phyloP scores from a whole-genome alignment of 2,329 filamentous ascomycete species.

The Paraphoma chrysanthemicola region DNA sequence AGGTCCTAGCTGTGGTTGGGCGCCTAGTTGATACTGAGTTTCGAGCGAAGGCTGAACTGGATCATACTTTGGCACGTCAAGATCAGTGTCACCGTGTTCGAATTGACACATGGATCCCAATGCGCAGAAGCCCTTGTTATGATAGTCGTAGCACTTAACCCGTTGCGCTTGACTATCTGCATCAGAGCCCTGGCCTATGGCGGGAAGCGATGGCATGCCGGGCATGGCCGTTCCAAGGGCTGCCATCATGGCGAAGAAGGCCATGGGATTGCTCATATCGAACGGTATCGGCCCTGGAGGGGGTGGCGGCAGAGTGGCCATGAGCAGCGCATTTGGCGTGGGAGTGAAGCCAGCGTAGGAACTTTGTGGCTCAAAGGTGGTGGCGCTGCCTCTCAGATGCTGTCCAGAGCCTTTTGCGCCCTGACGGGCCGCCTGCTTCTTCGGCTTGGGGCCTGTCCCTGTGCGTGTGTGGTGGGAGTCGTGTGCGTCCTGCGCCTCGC shows the following conservation, averaged over 20 bases:
- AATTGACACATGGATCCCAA: slow-evolving; percentile 71
- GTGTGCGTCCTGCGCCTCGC: slow-evolving; percentile 47
- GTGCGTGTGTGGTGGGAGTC: slow-evolving; percentile 48
- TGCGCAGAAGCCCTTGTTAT: slow-evolving; percentile 75
- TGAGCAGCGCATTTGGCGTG: slow-evolving; percentile 13
- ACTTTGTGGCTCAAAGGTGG: slow-evolving; percentile 12
- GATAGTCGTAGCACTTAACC: slow-evolving; percentile 72
- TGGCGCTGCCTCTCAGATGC: slow-evolving; percentile 5
- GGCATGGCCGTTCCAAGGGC: slow-evolving; percentile 48
- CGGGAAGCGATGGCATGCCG: slow-evolving; percentile 46
- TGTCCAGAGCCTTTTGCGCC: slow-evolving; percentile 13
- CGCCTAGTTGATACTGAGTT: not conserved
- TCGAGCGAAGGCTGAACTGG: slow-evolving; percentile 59
- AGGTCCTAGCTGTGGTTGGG: not conserved
- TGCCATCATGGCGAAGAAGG: slow-evolving; percentile 68
- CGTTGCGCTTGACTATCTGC: slow-evolving; percentile 27
- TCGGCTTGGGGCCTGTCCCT: slow-evolving; percentile 47
- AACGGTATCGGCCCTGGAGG: slow-evolving; percentile 59
- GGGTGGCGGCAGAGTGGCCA: slow-evolving; percentile 45
- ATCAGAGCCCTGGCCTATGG: slow-evolving; percentile 37
- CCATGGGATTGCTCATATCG: slow-evolving; percentile 67
- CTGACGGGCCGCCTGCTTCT: slow-evolving; percentile 67
- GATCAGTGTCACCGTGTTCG: slow-evolving; percentile 65
- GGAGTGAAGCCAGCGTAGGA: slow-evolving; percentile 10
- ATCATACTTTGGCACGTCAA: slow-evolving; percentile 61